Evolutionary conservation across 2,329 filamentous ascomycete genomes (phyloP).

Genomic region (Claviceps sp.): DNA sequence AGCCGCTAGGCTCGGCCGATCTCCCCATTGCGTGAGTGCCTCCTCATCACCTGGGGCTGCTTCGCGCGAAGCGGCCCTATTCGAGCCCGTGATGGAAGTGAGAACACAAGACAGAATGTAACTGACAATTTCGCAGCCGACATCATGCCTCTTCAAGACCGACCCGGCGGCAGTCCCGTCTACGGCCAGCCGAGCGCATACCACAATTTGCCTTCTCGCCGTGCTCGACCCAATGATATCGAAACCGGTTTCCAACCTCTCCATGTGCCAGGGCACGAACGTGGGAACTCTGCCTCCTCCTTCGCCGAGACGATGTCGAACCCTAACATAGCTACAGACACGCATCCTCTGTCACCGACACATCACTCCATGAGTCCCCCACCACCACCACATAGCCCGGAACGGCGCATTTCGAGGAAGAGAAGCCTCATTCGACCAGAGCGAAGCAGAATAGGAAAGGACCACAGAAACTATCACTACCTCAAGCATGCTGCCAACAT

Average conservation of each 20-base stretch:
- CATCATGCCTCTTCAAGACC: constrained; percentile 48
- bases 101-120: neutral
- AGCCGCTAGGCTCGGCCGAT: neutral
- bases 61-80: too few relatives aligned
- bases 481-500: constrained; percentile 89
- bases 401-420: constrained; percentile 48
- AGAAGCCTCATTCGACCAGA: constrained; percentile 83
- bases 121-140: constrained; percentile 10
- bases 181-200: constrained; percentile 51
- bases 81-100: neutral
- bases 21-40: neutral
- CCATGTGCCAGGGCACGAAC: constrained; percentile 30
- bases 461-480: constrained; percentile 93
- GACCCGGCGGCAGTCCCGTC: constrained; percentile 49
- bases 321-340: constrained; percentile 43
- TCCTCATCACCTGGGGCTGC: neutral
- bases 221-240: constrained; percentile 52
- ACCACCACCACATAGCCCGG: constrained; percentile 11
- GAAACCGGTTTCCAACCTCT: constrained; percentile 48
- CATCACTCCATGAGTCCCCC: constrained; percentile 17
- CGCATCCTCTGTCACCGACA: constrained; percentile 38
- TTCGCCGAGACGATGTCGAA: constrained; percentile 43
- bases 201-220: constrained; percentile 54
- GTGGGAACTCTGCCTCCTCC: constrained; percentile 44
- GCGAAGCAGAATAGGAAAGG: constrained; percentile 67